These are phyloP conservation scores for Barnettozyma siamensis DNA, from an alignment of 805 yeast species.

Conservation along the genomic window DNA sequence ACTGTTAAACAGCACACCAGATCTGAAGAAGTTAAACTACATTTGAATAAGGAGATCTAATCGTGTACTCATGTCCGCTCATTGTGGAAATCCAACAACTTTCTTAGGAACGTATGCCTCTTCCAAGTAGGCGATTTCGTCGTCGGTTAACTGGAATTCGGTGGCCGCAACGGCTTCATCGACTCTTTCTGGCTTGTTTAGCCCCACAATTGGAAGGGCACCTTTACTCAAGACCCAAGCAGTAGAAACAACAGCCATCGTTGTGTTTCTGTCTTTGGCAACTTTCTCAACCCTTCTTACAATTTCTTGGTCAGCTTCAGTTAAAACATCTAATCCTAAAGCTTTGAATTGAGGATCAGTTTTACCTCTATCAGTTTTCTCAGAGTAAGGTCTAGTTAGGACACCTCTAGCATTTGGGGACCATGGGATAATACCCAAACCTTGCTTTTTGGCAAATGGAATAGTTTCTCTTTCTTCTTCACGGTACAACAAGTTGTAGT, in stretches of 20 bases:
- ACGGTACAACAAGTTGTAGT: slow-evolving; percentile 50
- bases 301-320: slow-evolving; percentile 24
- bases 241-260: slow-evolving; percentile 48
- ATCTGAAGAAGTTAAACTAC: too few species aligned
- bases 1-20: too few species aligned
- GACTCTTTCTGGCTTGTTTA: slow-evolving; percentile 41
- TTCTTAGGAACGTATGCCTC: slow-evolving; percentile 20
- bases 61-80: background rate
- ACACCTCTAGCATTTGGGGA: slow-evolving; percentile 53
- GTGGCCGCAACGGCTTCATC: slow-evolving; percentile 45
- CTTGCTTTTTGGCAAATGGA: slow-evolving; percentile 46
- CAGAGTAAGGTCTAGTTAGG: slow-evolving; percentile 40
- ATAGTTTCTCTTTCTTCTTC: slow-evolving; percentile 63
- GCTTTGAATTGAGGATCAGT: slow-evolving; percentile 18
- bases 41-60: background rate
- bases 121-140: slow-evolving; percentile 19
- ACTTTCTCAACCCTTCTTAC: slow-evolving; percentile 50
- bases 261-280: slow-evolving; percentile 38
- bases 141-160: slow-evolving; percentile 29
- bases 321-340: slow-evolving; percentile 14
- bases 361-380: slow-evolving; percentile 12
- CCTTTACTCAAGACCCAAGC: slow-evolving; percentile 54
- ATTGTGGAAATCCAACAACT: slow-evolving; percentile 15
- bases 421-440: slow-evolving; percentile 57
- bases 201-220: slow-evolving; percentile 49